Evolutionary conservation across 1,284 basidiomycete species (phyloP), one percentile per base, ranked within the genome.

Genomic region (Wallemia mellicola): DNA sequence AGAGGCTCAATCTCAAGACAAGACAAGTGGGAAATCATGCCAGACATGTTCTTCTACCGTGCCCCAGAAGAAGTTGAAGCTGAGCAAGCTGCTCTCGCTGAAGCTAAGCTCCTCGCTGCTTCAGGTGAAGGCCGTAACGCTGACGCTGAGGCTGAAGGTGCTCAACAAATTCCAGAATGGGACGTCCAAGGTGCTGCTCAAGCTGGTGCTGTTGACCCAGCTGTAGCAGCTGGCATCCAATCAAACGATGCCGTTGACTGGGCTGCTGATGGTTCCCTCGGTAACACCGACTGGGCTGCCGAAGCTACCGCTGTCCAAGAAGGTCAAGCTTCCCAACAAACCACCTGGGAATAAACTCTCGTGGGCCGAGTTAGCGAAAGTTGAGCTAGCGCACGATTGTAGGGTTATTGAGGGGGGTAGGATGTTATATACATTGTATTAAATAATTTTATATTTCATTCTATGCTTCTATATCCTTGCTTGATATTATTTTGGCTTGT

Each of bases 31-130:
- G 83, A 82, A 71, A 83, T 94, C 71, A 95, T 98, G 83, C 87
- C 92, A 67, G 92, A 96, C 76, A 89, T 96, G 86, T 96, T 95
- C 87, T 96, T 96, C 83, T 98, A 96, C 82, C 87, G 92, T 69
- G 92, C 96, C 76, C 89, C 92, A 63, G 91, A 96, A 72, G 92
- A 96, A 75, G 83, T 94, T 66, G 91, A 95, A 80, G 86, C 84
- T 73, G 89, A 95, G 75, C 83, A 86, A 68, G 81, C 85, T 70
- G 87, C 89, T 71, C 86, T 88, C 73, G 83, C 84, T 57, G 81
- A 83, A 66, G 84, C 83, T 64, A 86, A 84, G 72, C 74, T 76
- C 62, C 76, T 79, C 56, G 76, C 76, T 62, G 76, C 76, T 63
- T 75, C 73, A 64, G 78, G 86, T 86, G 83, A 86, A 66, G 58